Base-by-base conservation (phyloP, 2,329 filamentous ascomycete species). In the Monascus ruber region DNA sequence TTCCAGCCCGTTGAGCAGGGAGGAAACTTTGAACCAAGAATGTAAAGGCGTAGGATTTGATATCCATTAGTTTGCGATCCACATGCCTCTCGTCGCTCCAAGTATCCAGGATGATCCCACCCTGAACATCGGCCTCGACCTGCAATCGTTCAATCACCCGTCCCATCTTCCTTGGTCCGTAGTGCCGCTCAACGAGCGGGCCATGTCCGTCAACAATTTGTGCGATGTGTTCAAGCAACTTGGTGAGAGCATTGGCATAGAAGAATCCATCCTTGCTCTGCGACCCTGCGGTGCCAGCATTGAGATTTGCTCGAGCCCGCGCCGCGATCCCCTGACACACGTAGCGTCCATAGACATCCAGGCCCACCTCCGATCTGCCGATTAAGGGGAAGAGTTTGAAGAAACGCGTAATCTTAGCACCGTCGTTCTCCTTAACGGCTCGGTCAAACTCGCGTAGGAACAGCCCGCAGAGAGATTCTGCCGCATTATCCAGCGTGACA, bases 341-440 rank as follows among this genome's bases (percentile, higher is more conserved):
- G 60, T 96, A 98, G 49, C 82, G 77, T 1, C 91, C 91, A 59
- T 98, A 98, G 3, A 94, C 85, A 62, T 98, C 89, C 41, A 98
- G 63, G 1, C 91, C 91, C 5, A 89, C 84, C 40, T 94, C 85
- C 2, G 85, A 81, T 44, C 88, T 76, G 9, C 84, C 88, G 55
- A 98, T 95, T 29, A 98, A 69, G 10, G 91, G 91, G 53, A 98
- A 98, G 31, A 98, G 70, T 68, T 98, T 98, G 69, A 98, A 98
- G 69, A 98, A 98, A 33, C 91, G 73, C 1, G 91, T 95, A 38
- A 98, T 85, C 58, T 84, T 86, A 24, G 84, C 76, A 3, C 85
- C 87, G 53, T 96, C 88, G n/a, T 77, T 82, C 33, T 91, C 87
- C 45, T 77, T 74, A 2, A 88, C 84, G 0, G 91, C 91, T 61